Evolutionary conservation across 83 land plant genomes (phyloP).

Genomic region (Picea abies): DNA sequence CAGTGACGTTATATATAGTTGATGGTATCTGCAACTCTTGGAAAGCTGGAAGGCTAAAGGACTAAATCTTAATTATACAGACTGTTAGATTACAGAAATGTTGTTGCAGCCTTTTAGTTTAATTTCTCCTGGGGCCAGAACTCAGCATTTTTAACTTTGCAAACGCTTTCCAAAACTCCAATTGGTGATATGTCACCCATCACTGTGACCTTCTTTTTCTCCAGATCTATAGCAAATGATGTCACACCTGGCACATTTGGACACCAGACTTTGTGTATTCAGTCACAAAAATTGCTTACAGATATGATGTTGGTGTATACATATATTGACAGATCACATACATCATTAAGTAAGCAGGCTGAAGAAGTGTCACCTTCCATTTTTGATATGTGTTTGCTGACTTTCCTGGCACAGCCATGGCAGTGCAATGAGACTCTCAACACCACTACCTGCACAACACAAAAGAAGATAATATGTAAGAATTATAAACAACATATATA

Average conservation of each 20-base stretch:
- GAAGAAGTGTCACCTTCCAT: slow-evolving; percentile 50
- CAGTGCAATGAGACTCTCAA: slow-evolving; percentile 74
- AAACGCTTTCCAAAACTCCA: slow-evolving; percentile 54
- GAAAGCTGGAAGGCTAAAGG: no score
- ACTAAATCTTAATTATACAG: no score
- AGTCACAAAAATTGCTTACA: background rate
- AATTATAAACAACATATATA: no score
- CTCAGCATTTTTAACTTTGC: slow-evolving; percentile 50
- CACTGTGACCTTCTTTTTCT: slow-evolving; percentile 64
- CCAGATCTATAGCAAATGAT: slow-evolving; percentile 22
- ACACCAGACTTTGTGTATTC: no score
- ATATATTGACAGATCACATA: background rate
- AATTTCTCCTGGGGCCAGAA: no score
- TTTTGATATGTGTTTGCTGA: slow-evolving; percentile 65
- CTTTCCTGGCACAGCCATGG: slow-evolving; percentile 68
- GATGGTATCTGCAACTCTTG: no score
- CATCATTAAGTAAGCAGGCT: background rate
- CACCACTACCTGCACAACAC: slow-evolving; percentile 51
- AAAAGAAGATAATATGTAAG: no score
- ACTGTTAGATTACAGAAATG: no score
- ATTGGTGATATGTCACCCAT: slow-evolving; percentile 48
- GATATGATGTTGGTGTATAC: background rate
- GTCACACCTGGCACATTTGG: no score
- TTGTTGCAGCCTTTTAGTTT: no score
- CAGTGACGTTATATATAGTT: no score